These are phyloP conservation scores for Penicillium sp. DNA, from an alignment of 2,329 filamentous ascomycete species.

Conservation along the genomic window DNA sequence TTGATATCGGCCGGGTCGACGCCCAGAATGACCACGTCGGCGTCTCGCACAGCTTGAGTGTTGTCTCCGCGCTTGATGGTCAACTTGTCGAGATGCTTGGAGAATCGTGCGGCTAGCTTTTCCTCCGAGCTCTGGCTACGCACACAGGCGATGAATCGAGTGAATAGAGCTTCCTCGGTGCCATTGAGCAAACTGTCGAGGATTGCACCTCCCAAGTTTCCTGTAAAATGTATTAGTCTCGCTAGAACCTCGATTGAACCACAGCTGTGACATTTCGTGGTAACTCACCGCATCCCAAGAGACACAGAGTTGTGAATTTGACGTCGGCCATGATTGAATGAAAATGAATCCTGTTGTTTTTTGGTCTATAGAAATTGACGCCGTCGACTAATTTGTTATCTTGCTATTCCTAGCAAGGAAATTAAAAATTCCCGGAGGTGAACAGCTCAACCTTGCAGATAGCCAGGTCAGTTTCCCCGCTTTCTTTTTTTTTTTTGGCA, in stretches of 20 bases:
- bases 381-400: too few species aligned
- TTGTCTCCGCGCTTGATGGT: constrained; percentile 42
- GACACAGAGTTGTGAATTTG: constrained; percentile 19
- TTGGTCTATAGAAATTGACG: too few species aligned
- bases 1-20: constrained; percentile 53
- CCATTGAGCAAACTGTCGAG: constrained; percentile 38
- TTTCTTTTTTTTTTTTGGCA: neutral
- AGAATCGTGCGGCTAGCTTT: constrained; percentile 38
- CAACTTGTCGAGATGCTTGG: constrained; percentile 32
- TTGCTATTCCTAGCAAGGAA: too few species aligned
- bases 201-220: constrained; percentile 46
- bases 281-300: constrained; percentile 25
- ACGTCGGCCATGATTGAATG: constrained; percentile 15
- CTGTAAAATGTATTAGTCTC: constrained; percentile 23
- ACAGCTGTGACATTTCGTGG: neutral
- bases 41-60: constrained; percentile 37
- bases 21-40: constrained; percentile 52
- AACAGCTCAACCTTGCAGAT: too few species aligned
- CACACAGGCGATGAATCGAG: constrained; percentile 49
- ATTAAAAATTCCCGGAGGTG: too few species aligned
- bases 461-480: neutral
- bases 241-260: neutral
- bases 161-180: constrained; percentile 28
- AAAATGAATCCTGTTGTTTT: neutral
- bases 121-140: constrained; percentile 43